These are phyloP conservation scores for Sclerotinia minor DNA, from an alignment of 2,329 filamentous ascomycete genomes.

Conservation along the genomic window DNA sequence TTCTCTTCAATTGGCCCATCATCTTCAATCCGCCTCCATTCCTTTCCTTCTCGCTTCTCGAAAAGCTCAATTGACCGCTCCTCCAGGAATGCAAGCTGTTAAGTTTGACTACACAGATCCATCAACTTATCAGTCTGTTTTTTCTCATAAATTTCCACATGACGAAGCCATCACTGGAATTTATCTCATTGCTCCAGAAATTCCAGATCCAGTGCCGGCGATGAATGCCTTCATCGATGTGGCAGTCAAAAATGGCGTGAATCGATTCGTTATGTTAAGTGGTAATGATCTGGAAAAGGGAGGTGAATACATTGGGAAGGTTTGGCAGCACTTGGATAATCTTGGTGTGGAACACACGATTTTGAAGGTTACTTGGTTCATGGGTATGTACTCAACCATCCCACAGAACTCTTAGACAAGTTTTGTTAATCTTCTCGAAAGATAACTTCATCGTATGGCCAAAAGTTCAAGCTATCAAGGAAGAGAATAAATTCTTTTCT, in stretches of 20 bases:
- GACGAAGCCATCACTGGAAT: neutral
- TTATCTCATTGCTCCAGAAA: slow-evolving; percentile 11
- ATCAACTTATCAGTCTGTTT: neutral
- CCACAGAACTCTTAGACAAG: neutral
- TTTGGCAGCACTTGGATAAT: slow-evolving; percentile 16
- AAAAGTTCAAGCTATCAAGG: neutral
- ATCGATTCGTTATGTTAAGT: neutral
- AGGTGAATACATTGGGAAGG: neutral
- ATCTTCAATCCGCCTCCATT: slow-evolving; percentile 3
- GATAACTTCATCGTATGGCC: neutral
- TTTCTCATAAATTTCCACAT: neutral
- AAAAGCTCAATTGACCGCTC: neutral
- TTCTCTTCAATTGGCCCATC: slow-evolving; percentile 3
- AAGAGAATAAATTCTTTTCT: neutral
- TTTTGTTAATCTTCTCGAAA: neutral
- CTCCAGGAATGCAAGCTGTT: neutral
- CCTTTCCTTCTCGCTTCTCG: slow-evolving; percentile 18
- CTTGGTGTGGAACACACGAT: neutral
- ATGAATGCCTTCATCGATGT: slow-evolving; percentile 18
- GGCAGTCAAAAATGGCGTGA: neutral
- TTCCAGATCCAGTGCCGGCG: neutral
- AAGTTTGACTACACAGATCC: slow-evolving; percentile 11
- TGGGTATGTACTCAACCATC: neutral
- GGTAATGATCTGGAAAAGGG: neutral
- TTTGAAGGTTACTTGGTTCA: slow-evolving; percentile 11